phyloP scores from a whole-genome alignment of 2,329 filamentous ascomycete genomes.

The Aspergillus ustus region DNA sequence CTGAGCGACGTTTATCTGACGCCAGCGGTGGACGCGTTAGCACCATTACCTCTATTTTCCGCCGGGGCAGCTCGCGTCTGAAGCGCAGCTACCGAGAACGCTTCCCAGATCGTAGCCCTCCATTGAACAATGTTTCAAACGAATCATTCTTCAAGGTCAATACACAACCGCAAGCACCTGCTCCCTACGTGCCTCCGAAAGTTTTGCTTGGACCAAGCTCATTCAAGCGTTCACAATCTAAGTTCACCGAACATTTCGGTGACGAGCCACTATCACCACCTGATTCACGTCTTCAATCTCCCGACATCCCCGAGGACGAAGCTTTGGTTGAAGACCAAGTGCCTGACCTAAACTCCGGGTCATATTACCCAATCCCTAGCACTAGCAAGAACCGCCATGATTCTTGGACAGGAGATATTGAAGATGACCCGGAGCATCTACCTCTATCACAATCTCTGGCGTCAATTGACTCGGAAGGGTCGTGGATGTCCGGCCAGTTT shows the following conservation, averaged over 20 bases:
- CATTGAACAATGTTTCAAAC: slow-evolving; percentile 86
- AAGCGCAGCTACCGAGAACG: slow-evolving; percentile 59
- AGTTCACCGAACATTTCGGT: slow-evolving; percentile 89
- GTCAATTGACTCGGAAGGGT: slow-evolving; percentile 93
- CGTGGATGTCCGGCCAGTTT: slow-evolving; percentile 85
- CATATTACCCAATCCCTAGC: slow-evolving; percentile 30
- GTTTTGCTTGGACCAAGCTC: slow-evolving; percentile 57
- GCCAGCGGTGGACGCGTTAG: slow-evolving; percentile 51
- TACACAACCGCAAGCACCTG: slow-evolving; percentile 53
- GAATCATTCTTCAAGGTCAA: slow-evolving; percentile 75
- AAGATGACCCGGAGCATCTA: slow-evolving; percentile 54
- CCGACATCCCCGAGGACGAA: slow-evolving; percentile 59
- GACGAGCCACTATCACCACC: slow-evolving; percentile 86
- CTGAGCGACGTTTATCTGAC: slow-evolving; percentile 60
- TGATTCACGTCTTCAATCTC: slow-evolving; percentile 78
- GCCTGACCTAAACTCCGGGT: slow-evolving; percentile 18
- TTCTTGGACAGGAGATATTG: slow-evolving; percentile 48
- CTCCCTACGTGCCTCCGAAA: slow-evolving; percentile 43
- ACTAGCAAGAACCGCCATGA: slow-evolving; percentile 35
- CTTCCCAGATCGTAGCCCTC: slow-evolving; percentile 62
- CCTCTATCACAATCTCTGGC: slow-evolving; percentile 80
- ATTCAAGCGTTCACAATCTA: slow-evolving; percentile 82
- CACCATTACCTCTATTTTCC: slow-evolving; percentile 76
- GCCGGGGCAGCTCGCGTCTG: slow-evolving; percentile 62
- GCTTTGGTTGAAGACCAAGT: slow-evolving; percentile 18